Conservation (phyloP, 805 yeast species). For the Lipomyces yamadae region DNA sequence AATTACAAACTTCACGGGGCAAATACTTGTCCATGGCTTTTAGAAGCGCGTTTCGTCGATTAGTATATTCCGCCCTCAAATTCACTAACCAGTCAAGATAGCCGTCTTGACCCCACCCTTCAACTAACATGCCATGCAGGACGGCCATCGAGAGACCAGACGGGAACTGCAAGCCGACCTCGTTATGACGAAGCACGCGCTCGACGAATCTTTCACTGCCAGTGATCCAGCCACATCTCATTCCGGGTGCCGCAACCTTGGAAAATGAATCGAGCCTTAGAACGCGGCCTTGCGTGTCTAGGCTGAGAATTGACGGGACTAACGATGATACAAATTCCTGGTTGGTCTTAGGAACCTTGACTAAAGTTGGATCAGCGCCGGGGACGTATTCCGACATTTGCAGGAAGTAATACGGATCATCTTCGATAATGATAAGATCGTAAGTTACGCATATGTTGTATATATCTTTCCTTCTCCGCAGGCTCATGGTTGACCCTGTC, state of each 20-base stretch:
- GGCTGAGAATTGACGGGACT: conserved; percentile 73
- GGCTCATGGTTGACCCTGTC: conserved; percentile 82
- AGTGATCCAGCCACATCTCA: conserved; percentile 87
- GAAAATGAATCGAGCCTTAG: conserved; percentile 88
- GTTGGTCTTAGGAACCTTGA: conserved; percentile 46
- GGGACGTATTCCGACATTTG: conserved; percentile 79
- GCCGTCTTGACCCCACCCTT: conserved; percentile 89
- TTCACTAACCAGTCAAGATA: conserved; percentile 89
- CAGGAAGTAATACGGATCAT: conserved; percentile 95
- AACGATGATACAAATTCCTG: conserved; percentile 57
- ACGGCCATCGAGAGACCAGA: conserved; percentile 79
- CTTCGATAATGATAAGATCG: conserved; percentile 87
- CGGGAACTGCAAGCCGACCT: conserved; percentile 78
- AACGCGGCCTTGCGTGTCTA: conserved; percentile 88
- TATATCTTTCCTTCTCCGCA: conserved; percentile 75
- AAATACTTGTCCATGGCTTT: conserved; percentile 69
- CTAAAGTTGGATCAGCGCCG: conserved; percentile 47
- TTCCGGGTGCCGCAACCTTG: conserved; percentile 89
- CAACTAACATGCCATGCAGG: conserved; percentile 65
- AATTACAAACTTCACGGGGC: conserved; percentile 50
- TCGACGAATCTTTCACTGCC: conserved; percentile 70
- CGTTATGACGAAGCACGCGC: conserved; percentile 72
- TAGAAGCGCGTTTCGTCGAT: conserved; percentile 84
- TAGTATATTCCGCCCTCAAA: conserved; percentile 72
- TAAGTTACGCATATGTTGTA: conserved; percentile 81